A percentile compares a stretch with the other conserved stretches of the same genome.
These are phyloP conservation scores for Penicillium rolfsii DNA, from an alignment of 2,329 filamentous ascomycete genomes.

Conservation along the genomic window DNA sequence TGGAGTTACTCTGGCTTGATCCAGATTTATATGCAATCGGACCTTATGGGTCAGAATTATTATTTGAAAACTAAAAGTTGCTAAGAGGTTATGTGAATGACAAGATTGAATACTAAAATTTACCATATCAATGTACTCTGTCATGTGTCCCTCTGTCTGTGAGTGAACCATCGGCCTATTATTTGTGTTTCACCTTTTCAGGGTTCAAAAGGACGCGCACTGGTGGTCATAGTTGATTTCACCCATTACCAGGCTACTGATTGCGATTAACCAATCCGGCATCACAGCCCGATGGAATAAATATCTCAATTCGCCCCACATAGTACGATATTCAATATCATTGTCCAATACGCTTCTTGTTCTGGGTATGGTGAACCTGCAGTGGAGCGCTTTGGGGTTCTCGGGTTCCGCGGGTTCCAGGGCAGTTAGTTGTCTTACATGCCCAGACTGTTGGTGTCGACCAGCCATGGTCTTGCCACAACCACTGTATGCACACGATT, in stretches of 20 bases:
- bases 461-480: not conserved
- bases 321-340: not conserved
- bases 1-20: constrained; percentile 22
- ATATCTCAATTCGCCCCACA: not conserved
- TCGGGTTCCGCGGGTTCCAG: not conserved
- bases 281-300: too few species aligned
- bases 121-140: too few species aligned
- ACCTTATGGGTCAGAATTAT: constrained; percentile 21
- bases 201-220: too few species aligned
- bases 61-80: constrained; percentile 21
- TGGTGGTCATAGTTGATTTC: not conserved
- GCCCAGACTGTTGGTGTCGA: not conserved
- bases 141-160: too few species aligned
- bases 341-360: not conserved
- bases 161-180: too few species aligned
- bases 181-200: not conserved
- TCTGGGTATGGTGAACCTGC: not conserved
- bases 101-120: not conserved
- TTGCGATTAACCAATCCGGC: not conserved
- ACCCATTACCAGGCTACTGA: not conserved
- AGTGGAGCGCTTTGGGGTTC: not conserved
- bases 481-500: too few species aligned
- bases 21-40: constrained; percentile 17
- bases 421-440: too few species aligned
- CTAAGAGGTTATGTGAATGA: constrained; percentile 18